Evolutionary conservation across 23 red algal species (phyloP).

Genomic region (Gracilaria gracilis): DNA sequence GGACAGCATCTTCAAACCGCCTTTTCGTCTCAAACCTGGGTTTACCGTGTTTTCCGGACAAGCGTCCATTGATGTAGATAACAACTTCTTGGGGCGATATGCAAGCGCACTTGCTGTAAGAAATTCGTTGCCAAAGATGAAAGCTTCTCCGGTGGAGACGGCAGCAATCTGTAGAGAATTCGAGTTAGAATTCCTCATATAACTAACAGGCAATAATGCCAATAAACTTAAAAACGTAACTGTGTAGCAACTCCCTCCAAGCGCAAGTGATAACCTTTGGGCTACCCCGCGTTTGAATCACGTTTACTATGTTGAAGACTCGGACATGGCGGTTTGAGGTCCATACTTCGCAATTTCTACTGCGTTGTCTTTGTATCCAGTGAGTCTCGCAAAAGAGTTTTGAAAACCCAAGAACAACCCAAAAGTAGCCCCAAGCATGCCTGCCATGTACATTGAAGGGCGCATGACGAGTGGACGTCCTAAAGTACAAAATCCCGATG

Average conservation of each 20-base stretch:
- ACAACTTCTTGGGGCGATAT: constrained; percentile 42
- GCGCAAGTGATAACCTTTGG: neutral
- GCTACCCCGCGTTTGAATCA: neutral
- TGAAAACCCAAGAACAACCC: constrained; percentile 67
- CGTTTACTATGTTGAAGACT: constrained; percentile 29
- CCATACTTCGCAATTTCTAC: constrained; percentile 57
- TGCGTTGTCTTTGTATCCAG: constrained; percentile 53
- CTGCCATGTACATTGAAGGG: constrained; percentile 65
- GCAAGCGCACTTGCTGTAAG: constrained; percentile 39
- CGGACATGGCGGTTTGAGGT: neutral
- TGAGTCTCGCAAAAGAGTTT: constrained; percentile 51
- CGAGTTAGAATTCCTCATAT: constrained; percentile 63
- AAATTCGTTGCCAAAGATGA: constrained; percentile 63
- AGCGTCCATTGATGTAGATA: constrained; percentile 5
- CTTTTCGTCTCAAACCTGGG: constrained; percentile 62
- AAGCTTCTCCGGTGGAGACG: constrained; percentile 40
- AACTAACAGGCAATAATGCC: constrained; percentile 24
- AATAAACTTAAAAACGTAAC: constrained; percentile 44
- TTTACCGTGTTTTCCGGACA: constrained; percentile 47
- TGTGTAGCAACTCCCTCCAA: neutral
- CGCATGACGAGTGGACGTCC: constrained; percentile 71
- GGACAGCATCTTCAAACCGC: constrained; percentile 27
- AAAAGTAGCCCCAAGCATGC: constrained; percentile 39
- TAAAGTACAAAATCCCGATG: neutral
- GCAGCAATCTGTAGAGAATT: constrained; percentile 57